Evolutionary conservation across 1,284 basidiomycete species (phyloP), one percentile per base, ranked within the genome.

Genomic region (Coniophora puteana): DNA sequence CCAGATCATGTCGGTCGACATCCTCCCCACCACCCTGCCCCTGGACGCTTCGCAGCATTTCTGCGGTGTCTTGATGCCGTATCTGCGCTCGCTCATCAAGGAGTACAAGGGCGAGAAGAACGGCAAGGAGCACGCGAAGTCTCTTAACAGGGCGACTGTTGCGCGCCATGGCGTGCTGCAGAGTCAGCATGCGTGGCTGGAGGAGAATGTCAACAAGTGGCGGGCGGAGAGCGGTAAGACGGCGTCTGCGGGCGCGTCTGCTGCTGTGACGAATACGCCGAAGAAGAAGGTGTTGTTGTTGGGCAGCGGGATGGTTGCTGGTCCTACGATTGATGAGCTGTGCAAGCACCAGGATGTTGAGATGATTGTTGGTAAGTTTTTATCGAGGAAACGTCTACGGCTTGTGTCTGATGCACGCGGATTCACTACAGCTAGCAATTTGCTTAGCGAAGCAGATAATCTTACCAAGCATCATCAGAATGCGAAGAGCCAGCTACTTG

Each of bases 301-400:
- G 4, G 93, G 93, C 8, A 90, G 87, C 41, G 94, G 93, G 14
- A 93, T 94, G 80, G 93, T 94, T 17, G 89, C 91, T 11, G 83
- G 83, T 3, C 92, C 91, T 10, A 85, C 85, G 7, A 82, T 91
- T 5, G 78, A 87, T 46, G 79, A 88, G 55, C 76, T 94, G 37
- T 66, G 76, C 55, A 60, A 70, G 51, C 62, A 71, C 34, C 48
- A 54, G 0, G 85, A 89, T 49, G 65, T 92, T 0, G 68, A 80
- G 38, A 62, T 94, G 22, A 61, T 86, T 3, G 77, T 93, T 48
- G 91, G 90, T 91, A 45, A 54, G 84, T 30, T 18, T 44, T 26
- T 30, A 21, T 28, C n/a, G 36, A 16, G 36, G 8, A 16, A 27
- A 8, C 10, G 3, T 36, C 17, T 36, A 28, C 14, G 26, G 24